A percentile compares a stretch with the other conserved stretches of the same genome.
phyloP scores from a whole-genome alignment of 306 rosid species.

The Arachis stenosperma region DNA sequence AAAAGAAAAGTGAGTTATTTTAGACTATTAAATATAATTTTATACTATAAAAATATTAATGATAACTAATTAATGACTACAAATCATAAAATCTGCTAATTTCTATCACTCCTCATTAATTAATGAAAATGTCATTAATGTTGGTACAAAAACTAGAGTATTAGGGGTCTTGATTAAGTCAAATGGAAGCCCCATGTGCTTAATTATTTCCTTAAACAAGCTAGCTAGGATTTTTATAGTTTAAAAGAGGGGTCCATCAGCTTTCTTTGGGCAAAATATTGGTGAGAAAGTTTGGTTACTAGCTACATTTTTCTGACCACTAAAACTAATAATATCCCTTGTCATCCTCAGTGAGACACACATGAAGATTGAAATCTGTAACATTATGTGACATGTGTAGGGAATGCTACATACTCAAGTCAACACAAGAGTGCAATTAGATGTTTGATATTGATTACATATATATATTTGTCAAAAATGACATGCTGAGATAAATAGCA shows the following conservation, averaged over 20 bases:
- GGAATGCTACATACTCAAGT: slow-evolving; percentile 56
- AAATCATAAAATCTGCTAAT: too few relatives aligned
- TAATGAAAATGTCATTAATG: slow-evolving; percentile 26
- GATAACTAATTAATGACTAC: too few relatives aligned
- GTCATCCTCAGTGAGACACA: slow-evolving; percentile 19
- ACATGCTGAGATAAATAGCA: slow-evolving; percentile 40
- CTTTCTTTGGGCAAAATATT: slow-evolving; percentile 55
- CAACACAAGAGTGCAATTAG: slow-evolving; percentile 44
- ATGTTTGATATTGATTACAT: slow-evolving; percentile 25
- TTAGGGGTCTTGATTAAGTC: slow-evolving; percentile 58
- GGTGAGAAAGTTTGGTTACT: slow-evolving; percentile 94
- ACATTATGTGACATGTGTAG: slow-evolving; percentile 12
- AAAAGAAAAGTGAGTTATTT: too few relatives aligned
- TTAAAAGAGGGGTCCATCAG: slow-evolving; percentile 45
- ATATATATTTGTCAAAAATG: slow-evolving; percentile 55
- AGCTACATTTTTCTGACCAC: slow-evolving; percentile 80
- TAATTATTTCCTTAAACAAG: slow-evolving; percentile 37
- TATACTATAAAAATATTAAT: too few relatives aligned
- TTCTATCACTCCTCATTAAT: too few relatives aligned
- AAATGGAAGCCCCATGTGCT: slow-evolving; percentile 44
- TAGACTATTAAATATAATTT: too few relatives aligned
- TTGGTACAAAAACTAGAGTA: slow-evolving; percentile 10
- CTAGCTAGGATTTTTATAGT: slow-evolving; percentile 43
- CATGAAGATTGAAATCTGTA: slow-evolving; percentile 22
- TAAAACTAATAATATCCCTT: slow-evolving; percentile 24